Evolutionary conservation across 2,329 filamentous ascomycete genomes (phyloP), one percentile per base, ranked within the genome.

Genomic region (Metarhizium sp.): DNA sequence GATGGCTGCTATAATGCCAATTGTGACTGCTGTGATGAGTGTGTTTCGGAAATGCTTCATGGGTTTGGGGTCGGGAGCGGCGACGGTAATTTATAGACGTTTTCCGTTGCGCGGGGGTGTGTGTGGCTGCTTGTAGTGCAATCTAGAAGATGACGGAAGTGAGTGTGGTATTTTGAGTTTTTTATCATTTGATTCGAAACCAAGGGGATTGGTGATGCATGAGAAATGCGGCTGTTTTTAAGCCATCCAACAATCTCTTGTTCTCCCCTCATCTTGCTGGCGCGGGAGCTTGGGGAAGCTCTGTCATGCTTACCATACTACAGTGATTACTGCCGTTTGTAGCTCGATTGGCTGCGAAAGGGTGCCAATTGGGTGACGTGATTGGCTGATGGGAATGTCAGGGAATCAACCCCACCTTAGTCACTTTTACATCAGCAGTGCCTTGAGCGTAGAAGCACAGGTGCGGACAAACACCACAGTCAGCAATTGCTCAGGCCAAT

Each of bases 341-440:
- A 11, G 13, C 45, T 8, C 3, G 16, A 16, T 29, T 11, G 45
- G 45, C 7, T 10, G 45, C 3, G 45, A n/a, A 20, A 6, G n/a
- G 18, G 20, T 25, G 13, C 13, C 25, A 43, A 16, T 43, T 13
- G 43, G 18, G 8, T 7, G 18, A 25, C n/a, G 43, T 46, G 43
- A 25, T 46, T 46, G 43, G 43, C n/a, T 46, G 43, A 14, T 46
- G 20, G 54, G 38, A 43, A 46, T 34, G 43, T 49, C 25, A 30
- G n/a, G 45, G 52, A 48, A 30, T 30, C 7, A 18, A 32, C 13
- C 16, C 54, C 57, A 50, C 53, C 52, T 65, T 65, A 65, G 62
- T 65, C 60, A 65, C 59, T 30, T 62, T 65, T 64, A 65, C 63
- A 65, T 65, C 63, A 65, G 63, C 63, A 48, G 40, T 34, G 32